These are phyloP conservation scores for Hydrangea macrophylla DNA, from an alignment of 148 eudicot genomes.

Conservation along the genomic window DNA sequence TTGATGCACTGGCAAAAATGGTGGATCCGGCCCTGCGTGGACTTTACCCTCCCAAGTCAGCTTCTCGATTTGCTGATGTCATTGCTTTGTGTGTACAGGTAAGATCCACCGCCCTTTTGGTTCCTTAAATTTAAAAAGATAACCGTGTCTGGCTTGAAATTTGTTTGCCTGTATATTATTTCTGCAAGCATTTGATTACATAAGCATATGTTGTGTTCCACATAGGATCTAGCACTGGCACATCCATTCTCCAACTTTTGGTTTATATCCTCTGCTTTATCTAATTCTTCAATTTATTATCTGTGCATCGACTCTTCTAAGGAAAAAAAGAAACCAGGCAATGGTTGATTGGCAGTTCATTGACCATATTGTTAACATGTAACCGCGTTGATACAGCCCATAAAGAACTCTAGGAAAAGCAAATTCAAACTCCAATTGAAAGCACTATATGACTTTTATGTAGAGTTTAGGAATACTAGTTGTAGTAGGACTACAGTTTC, in stretches of 20 bases:
- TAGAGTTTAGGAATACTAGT: too few species aligned
- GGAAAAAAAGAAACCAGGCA: not conserved
- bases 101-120: not conserved
- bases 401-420: too few species aligned
- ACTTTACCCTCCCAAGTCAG: constrained; percentile 59
- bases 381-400: too few species aligned
- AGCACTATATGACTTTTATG: not conserved
- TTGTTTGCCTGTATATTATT: not conserved
- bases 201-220: not conserved
- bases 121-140: not conserved
- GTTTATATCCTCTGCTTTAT: not conserved
- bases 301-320: not conserved
- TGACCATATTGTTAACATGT: not conserved
- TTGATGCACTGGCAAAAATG: constrained; percentile 57
- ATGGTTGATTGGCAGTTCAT: not conserved
- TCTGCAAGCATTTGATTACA: not conserved
- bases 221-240: not conserved
- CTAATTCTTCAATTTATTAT: too few species aligned
- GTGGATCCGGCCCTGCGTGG: constrained; percentile 70
- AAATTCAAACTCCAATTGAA: too few species aligned
- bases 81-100: constrained; percentile 66
- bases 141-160: not conserved
- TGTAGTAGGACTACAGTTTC: too few species aligned
- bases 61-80: constrained; percentile 63
- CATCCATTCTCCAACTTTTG: not conserved